Evolutionary conservation across 257 asterid species (phyloP).

Genomic region (Forsythia suspensa): DNA sequence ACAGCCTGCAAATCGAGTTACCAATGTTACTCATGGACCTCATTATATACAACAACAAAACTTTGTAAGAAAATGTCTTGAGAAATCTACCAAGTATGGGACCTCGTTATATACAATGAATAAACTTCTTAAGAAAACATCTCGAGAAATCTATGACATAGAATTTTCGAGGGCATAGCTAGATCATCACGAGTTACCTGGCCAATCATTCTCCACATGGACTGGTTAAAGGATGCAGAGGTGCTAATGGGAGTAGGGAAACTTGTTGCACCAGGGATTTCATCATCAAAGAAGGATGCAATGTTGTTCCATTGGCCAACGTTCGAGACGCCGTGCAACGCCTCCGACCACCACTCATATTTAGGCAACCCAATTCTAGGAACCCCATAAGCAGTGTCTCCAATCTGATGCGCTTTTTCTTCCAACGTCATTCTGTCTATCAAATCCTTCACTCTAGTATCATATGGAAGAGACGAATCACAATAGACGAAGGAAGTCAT

Average conservation of each 20-base stretch:
- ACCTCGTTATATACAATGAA: neutral
- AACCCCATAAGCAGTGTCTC: slow-evolving; percentile 39
- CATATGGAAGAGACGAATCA: slow-evolving; percentile 21
- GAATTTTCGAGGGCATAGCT: neutral
- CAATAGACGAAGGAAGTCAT: slow-evolving; percentile 36
- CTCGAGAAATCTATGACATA: neutral
- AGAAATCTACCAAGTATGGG: neutral
- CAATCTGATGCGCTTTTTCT: slow-evolving; percentile 41
- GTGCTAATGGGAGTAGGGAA: slow-evolving; percentile 26
- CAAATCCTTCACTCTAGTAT: slow-evolving; percentile 42
- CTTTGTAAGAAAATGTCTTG: neutral
- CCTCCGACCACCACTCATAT: slow-evolving; percentile 57
- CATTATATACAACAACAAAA: neutral
- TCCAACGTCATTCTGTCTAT: slow-evolving; percentile 40
- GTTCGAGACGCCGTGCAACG: slow-evolving; percentile 34
- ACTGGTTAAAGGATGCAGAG: slow-evolving; percentile 15
- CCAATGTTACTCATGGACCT: no score
- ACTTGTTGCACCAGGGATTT: slow-evolving; percentile 28
- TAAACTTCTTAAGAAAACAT: neutral
- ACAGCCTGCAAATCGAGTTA: slow-evolving; percentile 28
- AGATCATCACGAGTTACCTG: slow-evolving; percentile 20
- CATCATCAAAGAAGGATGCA: slow-evolving; percentile 18
- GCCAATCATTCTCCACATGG: slow-evolving; percentile 21
- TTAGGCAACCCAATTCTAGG: slow-evolving; percentile 38
- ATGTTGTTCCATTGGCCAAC: neutral